Base-by-base conservation (phyloP, 2,329 filamentous ascomycete species). In the Clathrospora elynae region DNA sequence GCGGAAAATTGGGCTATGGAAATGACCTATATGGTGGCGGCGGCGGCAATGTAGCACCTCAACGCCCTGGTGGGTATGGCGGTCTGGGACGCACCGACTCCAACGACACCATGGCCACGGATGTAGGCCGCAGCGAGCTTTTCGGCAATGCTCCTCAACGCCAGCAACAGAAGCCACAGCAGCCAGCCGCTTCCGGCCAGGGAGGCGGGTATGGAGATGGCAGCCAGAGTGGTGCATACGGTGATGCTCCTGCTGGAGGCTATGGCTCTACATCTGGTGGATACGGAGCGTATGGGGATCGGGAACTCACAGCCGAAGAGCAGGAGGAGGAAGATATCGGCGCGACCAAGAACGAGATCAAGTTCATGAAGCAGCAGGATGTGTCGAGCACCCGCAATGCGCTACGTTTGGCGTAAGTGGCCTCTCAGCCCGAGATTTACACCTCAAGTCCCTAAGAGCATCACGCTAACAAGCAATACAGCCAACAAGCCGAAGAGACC, bases 271-370 rank as follows among this genome's bases (percentile, higher is more conserved):
- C 55, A 14, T 44, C 53, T 9, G 62, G 62, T 19, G 62, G 63
- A 11, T 79, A 79, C 46, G 76, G 75, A 7, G 44, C 64, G 3
- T 83, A 88, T 37, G 84, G 86, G 42, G 80, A 87, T 46, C 82
- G 88, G 33, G 83, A 95, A 67, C 74, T 96, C 54, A 95, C 89
- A 0, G 89, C 85, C 1, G 89, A 96, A 80, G 74, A 66, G 51
- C 85, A 93, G 54, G 84, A 86, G 59, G 84, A 88, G 51, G 82
- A 88, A 66, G 83, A 87, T 47, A 81, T 91, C 9, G 77, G 84
- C 46, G 82, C 83, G 0, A 83, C 86, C 12, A 90, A 90, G 68
- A 78, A 85, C 55, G 81, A 95, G 61, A 89, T 90, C 55, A 79
- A 80, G 11, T 83, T 85, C 53, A 79, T 90, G 63, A 92, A 92